Evolutionary conservation across 2,329 filamentous ascomycete genomes (phyloP).

Genomic region (Nemania serpens): DNA sequence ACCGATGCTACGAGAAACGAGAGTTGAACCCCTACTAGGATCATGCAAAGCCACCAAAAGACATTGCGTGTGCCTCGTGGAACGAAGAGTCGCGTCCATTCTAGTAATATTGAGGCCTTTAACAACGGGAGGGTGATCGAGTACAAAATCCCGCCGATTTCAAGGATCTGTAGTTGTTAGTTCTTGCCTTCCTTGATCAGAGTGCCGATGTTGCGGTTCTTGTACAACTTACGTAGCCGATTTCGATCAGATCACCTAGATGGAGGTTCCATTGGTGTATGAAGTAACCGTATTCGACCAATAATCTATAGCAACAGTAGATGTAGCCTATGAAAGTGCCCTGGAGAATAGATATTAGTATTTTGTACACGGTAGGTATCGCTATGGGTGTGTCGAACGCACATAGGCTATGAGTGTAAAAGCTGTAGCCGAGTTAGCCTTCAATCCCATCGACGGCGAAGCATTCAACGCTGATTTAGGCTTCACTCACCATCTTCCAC

Average conservation of each 20-base stretch:
- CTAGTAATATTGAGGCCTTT: conserved; percentile 29
- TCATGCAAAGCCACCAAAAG: conserved; percentile 29
- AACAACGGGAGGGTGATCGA: conserved; percentile 18
- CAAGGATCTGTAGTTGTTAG: conserved; percentile 21
- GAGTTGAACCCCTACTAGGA: conserved; percentile 18
- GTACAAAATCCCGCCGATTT: conserved; percentile 27
- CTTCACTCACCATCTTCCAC: conserved; percentile 24
- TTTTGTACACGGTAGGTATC: background rate
- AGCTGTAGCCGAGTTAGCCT: conserved; percentile 7
- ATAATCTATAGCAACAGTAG: conserved; percentile 24
- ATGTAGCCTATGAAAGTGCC: conserved; percentile 26
- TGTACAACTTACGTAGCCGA: conserved; percentile 21
- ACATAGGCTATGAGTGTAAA: conserved; percentile 26
- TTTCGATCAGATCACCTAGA: conserved; percentile 21
- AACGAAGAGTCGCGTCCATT: conserved; percentile 30
- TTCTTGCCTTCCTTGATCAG: background rate
- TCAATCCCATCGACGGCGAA: background rate
- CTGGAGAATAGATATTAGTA: conserved; percentile 10
- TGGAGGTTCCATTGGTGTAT: conserved; percentile 30
- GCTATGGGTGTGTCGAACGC: background rate
- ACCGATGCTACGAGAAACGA: conserved; percentile 23
- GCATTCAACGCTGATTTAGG: background rate
- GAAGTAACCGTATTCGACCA: conserved; percentile 28
- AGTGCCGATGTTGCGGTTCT: background rate
- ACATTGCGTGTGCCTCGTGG: conserved; percentile 24